Evolutionary conservation across 306 rosid species (phyloP).

Genomic region (Castanea crenata): DNA sequence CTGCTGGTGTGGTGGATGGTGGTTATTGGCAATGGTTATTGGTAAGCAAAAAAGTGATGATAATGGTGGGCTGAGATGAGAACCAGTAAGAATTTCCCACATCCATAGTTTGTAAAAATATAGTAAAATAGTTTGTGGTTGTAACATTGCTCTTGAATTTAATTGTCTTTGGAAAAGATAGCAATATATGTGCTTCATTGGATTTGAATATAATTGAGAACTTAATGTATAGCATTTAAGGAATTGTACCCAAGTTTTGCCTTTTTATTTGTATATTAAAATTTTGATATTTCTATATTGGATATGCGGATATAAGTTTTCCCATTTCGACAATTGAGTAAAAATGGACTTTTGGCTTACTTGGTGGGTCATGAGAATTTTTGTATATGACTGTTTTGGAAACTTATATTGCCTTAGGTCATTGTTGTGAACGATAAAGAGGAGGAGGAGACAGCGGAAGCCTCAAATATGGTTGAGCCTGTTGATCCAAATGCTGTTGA

Average conservation of each 20-base stretch:
- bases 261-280: neutral
- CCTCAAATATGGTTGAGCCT: slow-evolving; percentile 22
- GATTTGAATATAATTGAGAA: too few species aligned
- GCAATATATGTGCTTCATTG: too few species aligned
- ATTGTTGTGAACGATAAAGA: slow-evolving; percentile 33
- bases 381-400: neutral
- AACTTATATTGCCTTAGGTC: slow-evolving; percentile 31
- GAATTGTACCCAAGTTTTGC: neutral
- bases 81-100: too few species aligned
- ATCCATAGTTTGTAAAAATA: too few species aligned
- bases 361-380: neutral
- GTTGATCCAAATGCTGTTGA: slow-evolving; percentile 38
- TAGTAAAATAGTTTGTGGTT: too few species aligned
- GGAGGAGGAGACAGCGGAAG: slow-evolving; percentile 15
- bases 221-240: too few species aligned
- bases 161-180: too few species aligned
- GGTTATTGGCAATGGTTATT: too few species aligned
- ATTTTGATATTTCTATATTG: neutral
- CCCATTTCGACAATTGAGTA: neutral
- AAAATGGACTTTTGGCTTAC: neutral
- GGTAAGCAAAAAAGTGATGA: too few species aligned
- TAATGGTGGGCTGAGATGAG: too few species aligned
- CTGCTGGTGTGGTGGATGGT: too few species aligned
- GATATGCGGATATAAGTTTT: neutral
- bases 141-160: too few species aligned